Evolutionary conservation across 345 rosid species (phyloP).

Genomic region (Carallia pectinifolia): DNA sequence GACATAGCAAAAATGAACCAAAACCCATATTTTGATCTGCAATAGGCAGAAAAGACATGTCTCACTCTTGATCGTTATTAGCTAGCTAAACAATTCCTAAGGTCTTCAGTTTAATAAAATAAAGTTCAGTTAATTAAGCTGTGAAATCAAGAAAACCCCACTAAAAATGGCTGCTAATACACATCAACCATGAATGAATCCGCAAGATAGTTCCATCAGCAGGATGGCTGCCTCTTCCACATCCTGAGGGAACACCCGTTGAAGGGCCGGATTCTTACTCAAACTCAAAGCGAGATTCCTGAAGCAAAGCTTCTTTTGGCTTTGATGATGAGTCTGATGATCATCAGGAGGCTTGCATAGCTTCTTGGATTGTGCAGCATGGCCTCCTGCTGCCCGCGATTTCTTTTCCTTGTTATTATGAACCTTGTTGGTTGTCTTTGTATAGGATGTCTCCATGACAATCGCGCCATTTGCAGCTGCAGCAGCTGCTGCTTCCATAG

Average conservation of each 20-base stretch:
- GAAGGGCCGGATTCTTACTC: constrained; percentile 33
- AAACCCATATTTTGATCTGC: constrained; percentile 5
- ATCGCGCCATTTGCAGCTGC: constrained; percentile 19
- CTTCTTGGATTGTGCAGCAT: constrained; percentile 28
- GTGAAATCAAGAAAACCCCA: too few species aligned
- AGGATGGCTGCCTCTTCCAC: constrained; percentile 60
- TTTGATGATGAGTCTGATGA: neutral
- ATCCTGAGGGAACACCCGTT: constrained; percentile 45
- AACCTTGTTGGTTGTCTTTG: constrained; percentile 28
- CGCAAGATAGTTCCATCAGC: constrained; percentile 59
- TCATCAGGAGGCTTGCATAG: constrained; percentile 18
- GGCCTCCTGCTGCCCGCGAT: constrained; percentile 17
- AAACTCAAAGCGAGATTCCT: constrained; percentile 34
- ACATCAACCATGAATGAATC: constrained; percentile 32
- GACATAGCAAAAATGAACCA: too few species aligned
- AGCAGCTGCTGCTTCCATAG: constrained; percentile 41
- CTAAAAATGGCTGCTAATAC: too few species aligned
- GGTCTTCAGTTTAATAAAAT: too few species aligned
- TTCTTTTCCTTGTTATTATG: constrained; percentile 51
- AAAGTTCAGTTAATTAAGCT: too few species aligned
- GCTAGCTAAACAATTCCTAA: too few species aligned
- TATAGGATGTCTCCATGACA: neutral
- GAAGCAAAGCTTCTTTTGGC: constrained; percentile 31
- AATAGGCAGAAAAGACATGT: neutral
- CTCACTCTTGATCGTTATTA: neutral